phyloP scores from a whole-genome alignment of 306 rosid genomes.

The Bauhinia variegata region DNA sequence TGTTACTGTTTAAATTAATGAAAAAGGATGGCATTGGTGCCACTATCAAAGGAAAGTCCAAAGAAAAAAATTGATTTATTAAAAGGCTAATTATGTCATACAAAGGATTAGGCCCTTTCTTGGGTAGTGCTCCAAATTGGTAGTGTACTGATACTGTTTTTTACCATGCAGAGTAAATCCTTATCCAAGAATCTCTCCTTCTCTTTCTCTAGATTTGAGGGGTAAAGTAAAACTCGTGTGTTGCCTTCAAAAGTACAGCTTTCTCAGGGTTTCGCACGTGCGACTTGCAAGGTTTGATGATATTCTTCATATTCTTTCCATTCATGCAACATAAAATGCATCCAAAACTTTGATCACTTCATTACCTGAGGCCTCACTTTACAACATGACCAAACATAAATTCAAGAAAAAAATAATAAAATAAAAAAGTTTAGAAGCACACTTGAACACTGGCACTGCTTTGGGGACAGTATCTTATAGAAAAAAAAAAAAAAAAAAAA shows the following conservation, averaged over 20 bases:
- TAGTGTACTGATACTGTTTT: conserved; percentile 26
- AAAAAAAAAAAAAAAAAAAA: too few relatives aligned
- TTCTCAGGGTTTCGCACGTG: conserved; percentile 51
- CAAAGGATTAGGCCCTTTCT: conserved; percentile 45
- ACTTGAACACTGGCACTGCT: conserved; percentile 42
- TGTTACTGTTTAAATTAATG: conserved; percentile 40
- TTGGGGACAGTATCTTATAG: conserved; percentile 43
- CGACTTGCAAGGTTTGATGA: conserved; percentile 39
- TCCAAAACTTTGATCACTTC: conserved; percentile 48
- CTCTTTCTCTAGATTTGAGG: conserved; percentile 35
- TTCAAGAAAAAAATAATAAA: neutral
- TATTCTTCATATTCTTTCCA: neutral
- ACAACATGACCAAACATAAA: conserved; percentile 41
- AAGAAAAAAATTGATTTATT: conserved; percentile 31
- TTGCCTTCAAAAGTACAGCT: conserved; percentile 46
- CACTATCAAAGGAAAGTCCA: conserved; percentile 39
- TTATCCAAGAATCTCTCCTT: conserved; percentile 48
- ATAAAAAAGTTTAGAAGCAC: conserved; percentile 38
- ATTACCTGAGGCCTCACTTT: conserved; percentile 45
- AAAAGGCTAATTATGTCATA: conserved; percentile 44
- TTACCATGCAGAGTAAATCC: conserved; percentile 44
- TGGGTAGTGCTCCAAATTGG: conserved; percentile 44
- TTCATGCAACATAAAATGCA: conserved; percentile 24
- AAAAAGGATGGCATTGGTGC: conserved; percentile 29
- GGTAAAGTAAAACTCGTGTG: conserved; percentile 37